These are phyloP conservation scores for Naematelia encephala DNA, from an alignment of 768 basidiomycete genomes.

Conservation along the genomic window DNA sequence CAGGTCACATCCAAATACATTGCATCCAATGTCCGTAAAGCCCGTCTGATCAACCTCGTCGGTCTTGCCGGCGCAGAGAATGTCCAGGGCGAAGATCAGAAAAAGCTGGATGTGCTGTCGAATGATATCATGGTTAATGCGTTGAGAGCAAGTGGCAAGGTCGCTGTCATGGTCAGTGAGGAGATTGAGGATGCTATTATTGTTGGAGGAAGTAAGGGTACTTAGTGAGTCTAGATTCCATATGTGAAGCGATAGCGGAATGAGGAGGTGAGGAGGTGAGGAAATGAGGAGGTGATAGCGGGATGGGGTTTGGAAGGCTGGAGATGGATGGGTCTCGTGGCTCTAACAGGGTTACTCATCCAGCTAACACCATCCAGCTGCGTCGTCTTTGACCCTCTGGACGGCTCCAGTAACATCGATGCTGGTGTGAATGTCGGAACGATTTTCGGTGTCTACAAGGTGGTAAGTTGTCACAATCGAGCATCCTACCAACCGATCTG, in stretches of 20 bases:
- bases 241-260: too few relatives aligned
- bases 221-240: conserved; percentile 47
- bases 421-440: conserved; percentile 87
- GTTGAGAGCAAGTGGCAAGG: conserved; percentile 92
- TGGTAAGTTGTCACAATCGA: conserved; percentile 59
- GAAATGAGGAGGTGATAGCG: too few relatives aligned
- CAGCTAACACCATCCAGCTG: conserved; percentile 64
- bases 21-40: conserved; percentile 94
- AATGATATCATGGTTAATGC: conserved; percentile 99
- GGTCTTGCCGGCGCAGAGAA: conserved; percentile 95
- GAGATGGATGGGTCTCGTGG: too few relatives aligned
- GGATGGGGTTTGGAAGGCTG: too few relatives aligned
- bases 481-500: not conserved
- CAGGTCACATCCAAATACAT: conserved; percentile 65
- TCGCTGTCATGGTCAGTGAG: conserved; percentile 93
- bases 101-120: conserved; percentile 95
- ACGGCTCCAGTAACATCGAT: conserved; percentile 95
- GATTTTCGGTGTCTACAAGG: conserved; percentile 92
- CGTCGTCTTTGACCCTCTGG: conserved; percentile 96
- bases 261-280: too few relatives aligned
- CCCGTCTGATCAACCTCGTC: conserved; percentile 95
- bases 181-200: conserved; percentile 56
- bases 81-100: conserved; percentile 97
- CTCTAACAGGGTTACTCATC: too few relatives aligned
- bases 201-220: conserved; percentile 35